Evolutionary conservation across 1,139 yeast genomes (phyloP), one percentile per base, ranked within the genome.

Genomic region (Martiniozyma asiatica): DNA sequence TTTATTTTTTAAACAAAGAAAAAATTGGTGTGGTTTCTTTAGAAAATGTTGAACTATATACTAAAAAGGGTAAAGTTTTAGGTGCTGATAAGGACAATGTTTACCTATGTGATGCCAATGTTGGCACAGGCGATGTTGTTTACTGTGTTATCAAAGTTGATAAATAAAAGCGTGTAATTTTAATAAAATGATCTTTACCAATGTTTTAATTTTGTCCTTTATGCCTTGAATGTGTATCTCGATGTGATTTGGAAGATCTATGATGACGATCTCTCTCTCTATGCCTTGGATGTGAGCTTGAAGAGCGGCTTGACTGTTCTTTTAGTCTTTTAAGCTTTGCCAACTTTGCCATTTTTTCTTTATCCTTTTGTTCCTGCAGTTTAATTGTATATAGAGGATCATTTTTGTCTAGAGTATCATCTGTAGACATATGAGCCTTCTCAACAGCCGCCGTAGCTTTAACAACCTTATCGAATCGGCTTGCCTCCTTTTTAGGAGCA

Each of bases 91-190:
- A 49, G 13, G 70, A 76, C 41, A 57, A 56, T 8, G 55, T 64
- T 22, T 78, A 73, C 43, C 53, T 79, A 37, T 73, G 80, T 44
- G 61, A 73, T 39, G 56, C 73, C 35, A 64, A 65, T 32, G 70
- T 79, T 26, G 80, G 73, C 45, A 79, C 89, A 1, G 87, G 89
- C 4, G 66, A 72, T 44, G 63, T 58, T 10, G 59, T 73, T 29
- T 65, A 62, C 40, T 63, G 78, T 50, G 58, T 69, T 19, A 53
- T 67, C 18, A 21, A 29, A 22, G 28, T 25, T 4, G 15, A 12
- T 10, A 11, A 27, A 6, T 12, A 8, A 12, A 5, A n/a, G n/a
- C n/a, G n/a, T n/a, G n/a, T n/a, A n/a, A n/a, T n/a, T n/a, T n/a
- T n/a, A n/a, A n/a, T n/a, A n/a, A n/a, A n/a, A n/a, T n/a, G n/a